These are phyloP conservation scores for Castanea sativa DNA, from an alignment of 306 rosid genomes.

Conservation along the genomic window DNA sequence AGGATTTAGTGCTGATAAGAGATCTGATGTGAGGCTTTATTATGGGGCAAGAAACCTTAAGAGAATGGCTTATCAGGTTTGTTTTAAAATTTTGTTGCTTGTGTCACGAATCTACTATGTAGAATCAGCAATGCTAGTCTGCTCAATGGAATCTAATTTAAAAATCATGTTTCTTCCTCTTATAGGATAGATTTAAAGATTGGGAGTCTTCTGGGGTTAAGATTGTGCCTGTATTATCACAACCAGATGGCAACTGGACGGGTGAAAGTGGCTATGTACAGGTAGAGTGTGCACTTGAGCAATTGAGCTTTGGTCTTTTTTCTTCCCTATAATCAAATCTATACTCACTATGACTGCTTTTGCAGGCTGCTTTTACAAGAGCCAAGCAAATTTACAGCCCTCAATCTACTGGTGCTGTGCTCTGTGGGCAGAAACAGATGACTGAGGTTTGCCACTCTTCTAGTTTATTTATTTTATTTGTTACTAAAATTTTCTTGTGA, in stretches of 20 bases:
- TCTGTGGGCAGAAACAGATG: slow-evolving; percentile 95
- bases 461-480: not conserved
- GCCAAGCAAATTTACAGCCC: slow-evolving; percentile 69
- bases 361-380: slow-evolving; percentile 82
- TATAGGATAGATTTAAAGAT: slow-evolving; percentile 81
- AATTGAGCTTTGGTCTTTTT: not conserved
- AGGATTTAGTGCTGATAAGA: slow-evolving; percentile 60
- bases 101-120: not conserved
- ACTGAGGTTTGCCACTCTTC: slow-evolving; percentile 56
- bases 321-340: not conserved
- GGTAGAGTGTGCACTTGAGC: slow-evolving; percentile 40
- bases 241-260: slow-evolving; percentile 71
- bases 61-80: slow-evolving; percentile 97
- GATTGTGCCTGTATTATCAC: slow-evolving; percentile 90
- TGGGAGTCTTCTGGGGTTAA: slow-evolving; percentile 93
- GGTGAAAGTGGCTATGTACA: slow-evolving; percentile 89
- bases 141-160: slow-evolving; percentile 15
- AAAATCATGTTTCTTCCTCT: slow-evolving; percentile 17
- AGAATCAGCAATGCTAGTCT: slow-evolving; percentile 4
- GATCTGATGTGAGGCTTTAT: slow-evolving; percentile 82
- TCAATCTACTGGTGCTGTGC: slow-evolving; percentile 62
- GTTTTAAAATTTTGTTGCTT: slow-evolving; percentile 11
- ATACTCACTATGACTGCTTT: slow-evolving; percentile 11
- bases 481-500: not conserved
- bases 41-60: slow-evolving; percentile 88